Base-by-base conservation (phyloP, 2,329 filamentous ascomycete species). In the Cercospora citrullina region DNA sequence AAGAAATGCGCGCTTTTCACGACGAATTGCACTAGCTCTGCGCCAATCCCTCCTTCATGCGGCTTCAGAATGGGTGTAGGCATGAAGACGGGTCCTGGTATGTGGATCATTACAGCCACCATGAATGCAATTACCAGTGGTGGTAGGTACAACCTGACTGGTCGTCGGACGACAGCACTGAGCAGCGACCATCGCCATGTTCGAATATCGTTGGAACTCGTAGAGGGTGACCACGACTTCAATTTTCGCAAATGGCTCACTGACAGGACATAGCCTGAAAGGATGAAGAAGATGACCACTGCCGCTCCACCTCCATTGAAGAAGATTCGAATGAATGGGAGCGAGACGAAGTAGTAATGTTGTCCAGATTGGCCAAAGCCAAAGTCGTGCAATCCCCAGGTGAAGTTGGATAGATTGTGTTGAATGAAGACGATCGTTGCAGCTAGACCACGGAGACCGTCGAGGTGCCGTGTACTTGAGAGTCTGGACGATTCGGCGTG, bases 401-500 rank as follows among this genome's bases (percentile, higher is more conserved):
- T 60, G 51, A 64, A 67, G 45, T 64, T 63, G 42, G 67, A 48
- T 69, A 85, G 77, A 75, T 88, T 82, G 76, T 89, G 86, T 65
- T 88, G 86, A 72, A 85, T 81, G 75, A 89, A 90, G 18, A 91
- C 89, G 23, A 90, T 74, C 28, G 90, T 82, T 6, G 88, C 87
- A 7, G 88, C 88, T 68, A 90, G 87, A 3, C 89, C 89, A 69
- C 89, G 81, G 7, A 91, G 79, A 12, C 89, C 89, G 71, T 90
- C 88, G 10, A 88, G 82, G 69, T 63, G 60, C 85, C 55, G 28
- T 58, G 58, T 58, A 6, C 7, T 57, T 53, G 58, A 45, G 3
- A n/a, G 21, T 42, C 10, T n/a, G 28, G 59, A 33, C 31, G 58
- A 21, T 14, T 30, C 28, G 33, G 21, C 18, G 5, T 31, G 60